These are phyloP conservation scores for Boletellus ananiceps DNA, from an alignment of 768 basidiomycete genomes.

Conservation along the genomic window DNA sequence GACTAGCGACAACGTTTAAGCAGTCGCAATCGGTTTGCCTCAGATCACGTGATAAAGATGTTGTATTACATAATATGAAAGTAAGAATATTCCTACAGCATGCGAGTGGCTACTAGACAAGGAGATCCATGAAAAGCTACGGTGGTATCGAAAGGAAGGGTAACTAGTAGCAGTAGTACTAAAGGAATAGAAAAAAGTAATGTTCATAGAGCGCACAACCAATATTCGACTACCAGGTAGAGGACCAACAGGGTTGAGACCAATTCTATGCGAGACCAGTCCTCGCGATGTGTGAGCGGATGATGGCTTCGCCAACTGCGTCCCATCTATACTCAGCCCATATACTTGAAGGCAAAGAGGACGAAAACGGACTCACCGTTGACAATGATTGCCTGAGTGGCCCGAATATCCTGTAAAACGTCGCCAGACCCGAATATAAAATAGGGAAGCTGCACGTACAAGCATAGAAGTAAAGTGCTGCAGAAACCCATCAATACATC, in stretches of 20 bases:
- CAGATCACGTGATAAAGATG: slow-evolving; percentile 7
- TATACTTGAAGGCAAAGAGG: not conserved
- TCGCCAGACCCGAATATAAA: not conserved
- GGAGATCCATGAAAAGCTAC: slow-evolving; percentile 15
- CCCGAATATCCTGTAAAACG: slow-evolving; percentile 51
- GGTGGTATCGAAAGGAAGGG: slow-evolving; percentile 26
- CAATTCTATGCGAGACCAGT: slow-evolving; percentile 37
- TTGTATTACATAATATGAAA: not conserved
- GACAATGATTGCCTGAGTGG: slow-evolving; percentile 61
- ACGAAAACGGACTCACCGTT: slow-evolving; percentile 41
- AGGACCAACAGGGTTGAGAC: slow-evolving; percentile 1
- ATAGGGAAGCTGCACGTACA: slow-evolving; percentile 32
- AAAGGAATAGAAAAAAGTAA: slow-evolving; percentile 14
- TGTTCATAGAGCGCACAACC: slow-evolving; percentile 7
- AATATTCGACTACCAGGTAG: slow-evolving; percentile 13
- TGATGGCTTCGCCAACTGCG: slow-evolving; percentile 61
- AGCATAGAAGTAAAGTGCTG: slow-evolving; percentile 74
- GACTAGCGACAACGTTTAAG: not conserved
- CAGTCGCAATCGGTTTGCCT: slow-evolving; percentile 1
- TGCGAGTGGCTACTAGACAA: slow-evolving; percentile 20
- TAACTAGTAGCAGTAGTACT: slow-evolving; percentile 24
- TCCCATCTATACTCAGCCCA: slow-evolving; percentile 3
- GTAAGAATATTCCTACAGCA: slow-evolving; percentile 16
- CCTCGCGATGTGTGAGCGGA: slow-evolving; percentile 59
- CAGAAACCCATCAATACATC: slow-evolving; percentile 8